phyloP scores from a whole-genome alignment of 768 basidiomycete species.

The Tylopilus subfusipes region DNA sequence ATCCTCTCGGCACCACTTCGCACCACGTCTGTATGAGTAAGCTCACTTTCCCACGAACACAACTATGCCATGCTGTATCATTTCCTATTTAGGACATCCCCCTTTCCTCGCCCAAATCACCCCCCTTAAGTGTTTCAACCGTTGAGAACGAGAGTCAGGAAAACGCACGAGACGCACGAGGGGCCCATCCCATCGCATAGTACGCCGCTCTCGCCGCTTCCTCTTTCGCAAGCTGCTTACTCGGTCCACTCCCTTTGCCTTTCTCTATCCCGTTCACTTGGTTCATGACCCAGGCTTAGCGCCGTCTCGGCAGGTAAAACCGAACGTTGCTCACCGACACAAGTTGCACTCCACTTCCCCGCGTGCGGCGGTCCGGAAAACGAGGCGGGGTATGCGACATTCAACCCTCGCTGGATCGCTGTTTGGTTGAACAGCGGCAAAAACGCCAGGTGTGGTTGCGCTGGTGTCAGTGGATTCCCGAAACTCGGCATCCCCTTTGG shows the following conservation, averaged over 20 bases:
- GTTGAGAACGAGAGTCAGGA: neutral
- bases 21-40: conserved; percentile 22
- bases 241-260: conserved; percentile 61
- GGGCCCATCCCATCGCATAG: conserved; percentile 73
- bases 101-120: conserved; percentile 8
- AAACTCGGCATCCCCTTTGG: conserved; percentile 29
- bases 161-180: conserved; percentile 29
- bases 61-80: conserved; percentile 1
- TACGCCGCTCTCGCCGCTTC: conserved; percentile 71
- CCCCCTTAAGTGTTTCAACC: conserved; percentile 12
- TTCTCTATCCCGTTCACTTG: conserved; percentile 69
- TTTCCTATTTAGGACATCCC: conserved; percentile 21
- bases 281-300: conserved; percentile 2
- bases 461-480: conserved; percentile 59
- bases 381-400: conserved; percentile 55
- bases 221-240: conserved; percentile 76
- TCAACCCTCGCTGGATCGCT: conserved; percentile 60
- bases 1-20: conserved; percentile 18
- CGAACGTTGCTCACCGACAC: conserved; percentile 53
- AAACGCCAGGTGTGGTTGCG: conserved; percentile 61
- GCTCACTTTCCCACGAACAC: conserved; percentile 18
- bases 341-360: conserved; percentile 61
- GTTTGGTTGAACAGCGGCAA: conserved; percentile 74
- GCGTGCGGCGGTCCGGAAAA: conserved; percentile 68
- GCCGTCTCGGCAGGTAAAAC: neutral